Conservation (phyloP, 805 yeast genomes). For the Wickerhamiella shivajii region DNA sequence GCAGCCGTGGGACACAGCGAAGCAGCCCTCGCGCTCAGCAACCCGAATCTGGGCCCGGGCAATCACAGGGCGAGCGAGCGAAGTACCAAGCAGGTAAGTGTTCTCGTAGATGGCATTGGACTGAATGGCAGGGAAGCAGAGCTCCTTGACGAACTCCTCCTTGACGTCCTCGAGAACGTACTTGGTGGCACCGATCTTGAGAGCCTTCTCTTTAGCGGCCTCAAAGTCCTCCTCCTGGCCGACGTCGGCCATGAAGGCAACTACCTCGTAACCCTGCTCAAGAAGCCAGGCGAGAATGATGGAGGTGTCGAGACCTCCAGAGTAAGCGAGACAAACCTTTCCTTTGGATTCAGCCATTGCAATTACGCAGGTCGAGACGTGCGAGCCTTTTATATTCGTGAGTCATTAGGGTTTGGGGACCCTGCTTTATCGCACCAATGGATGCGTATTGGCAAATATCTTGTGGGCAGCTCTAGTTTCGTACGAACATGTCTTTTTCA, state of each 20-base stretch:
- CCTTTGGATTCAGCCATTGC: conserved; percentile 78
- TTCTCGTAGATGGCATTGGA: conserved; percentile 96
- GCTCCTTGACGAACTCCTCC: conserved; percentile 84
- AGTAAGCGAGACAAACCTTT: conserved; percentile 97
- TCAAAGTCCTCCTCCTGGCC: conserved; percentile 99
- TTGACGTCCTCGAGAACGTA: conserved; percentile 90
- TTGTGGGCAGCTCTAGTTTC: too few relatives aligned
- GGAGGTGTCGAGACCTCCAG: conserved; percentile 98
- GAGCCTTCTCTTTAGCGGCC: conserved; percentile 91
- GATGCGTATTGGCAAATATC: too few relatives aligned
- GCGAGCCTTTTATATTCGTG: too few relatives aligned
- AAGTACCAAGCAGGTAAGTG: conserved; percentile 90
- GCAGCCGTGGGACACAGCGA: conserved; percentile 97
- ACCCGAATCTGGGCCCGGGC: conserved; percentile 96
- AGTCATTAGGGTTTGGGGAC: too few relatives aligned
- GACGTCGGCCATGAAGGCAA: conserved; percentile 95
- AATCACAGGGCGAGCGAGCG: conserved; percentile 96
- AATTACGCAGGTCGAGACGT: too few relatives aligned
- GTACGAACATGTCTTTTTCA: too few relatives aligned
- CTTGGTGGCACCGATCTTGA: conserved; percentile 93
- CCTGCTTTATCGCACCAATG: too few relatives aligned
- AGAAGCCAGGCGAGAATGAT: conserved; percentile 95
- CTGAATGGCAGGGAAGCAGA: conserved; percentile 93
- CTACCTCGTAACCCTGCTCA: conserved; percentile 95
- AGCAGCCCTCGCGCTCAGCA: conserved; percentile 95